Evolutionary conservation across 345 rosid genomes (phyloP).

Genomic region (Brassica carinata): DNA sequence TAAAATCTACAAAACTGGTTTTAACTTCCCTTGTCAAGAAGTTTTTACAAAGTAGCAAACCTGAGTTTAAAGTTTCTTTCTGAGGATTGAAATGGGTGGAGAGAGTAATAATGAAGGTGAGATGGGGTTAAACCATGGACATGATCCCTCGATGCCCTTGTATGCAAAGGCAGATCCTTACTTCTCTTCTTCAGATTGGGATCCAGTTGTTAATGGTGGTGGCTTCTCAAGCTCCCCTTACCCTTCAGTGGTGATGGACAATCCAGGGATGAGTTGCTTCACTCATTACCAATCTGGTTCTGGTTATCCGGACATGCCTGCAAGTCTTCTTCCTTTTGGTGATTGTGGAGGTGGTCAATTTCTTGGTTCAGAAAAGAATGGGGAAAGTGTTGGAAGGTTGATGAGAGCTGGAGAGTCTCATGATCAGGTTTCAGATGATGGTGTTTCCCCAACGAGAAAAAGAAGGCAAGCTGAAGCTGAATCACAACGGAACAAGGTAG

Average conservation of each 20-base stretch:
- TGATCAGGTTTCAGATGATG: constrained; percentile 54
- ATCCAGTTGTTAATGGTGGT: constrained; percentile 54
- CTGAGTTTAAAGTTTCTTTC: not conserved
- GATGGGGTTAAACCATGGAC: constrained; percentile 54
- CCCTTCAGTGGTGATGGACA: constrained; percentile 54
- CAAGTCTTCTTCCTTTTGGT: constrained; percentile 60
- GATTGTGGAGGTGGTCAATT: constrained; percentile 56
- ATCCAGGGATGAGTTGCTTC: constrained; percentile 57
- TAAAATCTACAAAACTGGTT: constrained; percentile 64
- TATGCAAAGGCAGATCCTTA: constrained; percentile 55
- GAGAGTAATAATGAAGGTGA: constrained; percentile 54
- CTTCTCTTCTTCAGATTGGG: constrained; percentile 84
- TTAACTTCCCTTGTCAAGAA: constrained; percentile 59
- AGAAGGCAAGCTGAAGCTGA: constrained; percentile 59
- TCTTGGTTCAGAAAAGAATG: constrained; percentile 53
- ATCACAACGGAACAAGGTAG: constrained; percentile 64
- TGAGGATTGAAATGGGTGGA: constrained; percentile 47
- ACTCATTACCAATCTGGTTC: constrained; percentile 53
- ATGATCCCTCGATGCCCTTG: constrained; percentile 47
- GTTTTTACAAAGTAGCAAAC: constrained; percentile 51
- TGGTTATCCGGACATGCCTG: constrained; percentile 51
- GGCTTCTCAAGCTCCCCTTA: constrained; percentile 57
- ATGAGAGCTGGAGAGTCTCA: constrained; percentile 41
- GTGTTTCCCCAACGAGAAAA: constrained; percentile 51
- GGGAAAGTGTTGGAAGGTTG: constrained; percentile 46